phyloP scores from a whole-genome alignment of 768 basidiomycete genomes.

The Phaeolepiota aurea region DNA sequence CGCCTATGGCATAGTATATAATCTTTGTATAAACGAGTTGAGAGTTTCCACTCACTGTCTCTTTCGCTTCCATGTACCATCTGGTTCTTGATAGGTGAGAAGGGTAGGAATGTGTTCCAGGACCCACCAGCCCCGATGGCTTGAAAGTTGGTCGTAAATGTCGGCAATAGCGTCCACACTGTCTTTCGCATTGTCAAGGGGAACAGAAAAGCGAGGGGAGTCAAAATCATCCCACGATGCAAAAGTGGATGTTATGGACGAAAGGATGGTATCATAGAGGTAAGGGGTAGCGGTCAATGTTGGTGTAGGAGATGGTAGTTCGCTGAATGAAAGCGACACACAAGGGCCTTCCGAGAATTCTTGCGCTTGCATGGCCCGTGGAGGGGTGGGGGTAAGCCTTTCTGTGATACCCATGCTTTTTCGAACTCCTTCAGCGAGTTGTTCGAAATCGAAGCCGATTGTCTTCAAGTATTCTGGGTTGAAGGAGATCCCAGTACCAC shows the following conservation, averaged over 20 bases:
- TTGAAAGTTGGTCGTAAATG: conserved; percentile 14
- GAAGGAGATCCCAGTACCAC: conserved; percentile 12
- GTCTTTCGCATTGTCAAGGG: background rate
- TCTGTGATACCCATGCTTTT: conserved; percentile 1
- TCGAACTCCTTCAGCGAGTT: too few relatives aligned
- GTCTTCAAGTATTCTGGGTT: conserved; percentile 10
- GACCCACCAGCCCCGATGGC: conserved; percentile 12
- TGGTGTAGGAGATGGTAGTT: background rate
- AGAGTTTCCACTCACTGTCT: conserved; percentile 12
- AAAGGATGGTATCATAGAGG: background rate
- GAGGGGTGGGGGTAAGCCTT: background rate
- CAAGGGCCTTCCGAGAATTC: background rate
- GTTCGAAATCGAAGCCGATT: conserved; percentile 13
- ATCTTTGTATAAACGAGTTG: too few relatives aligned
- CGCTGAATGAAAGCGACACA: background rate
- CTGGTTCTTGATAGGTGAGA: conserved; percentile 11
- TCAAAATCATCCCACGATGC: too few relatives aligned
- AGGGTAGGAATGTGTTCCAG: conserved; percentile 7
- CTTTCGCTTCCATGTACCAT: conserved; percentile 15
- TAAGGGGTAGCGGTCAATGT: background rate
- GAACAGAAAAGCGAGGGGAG: background rate
- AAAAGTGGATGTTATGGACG: too few relatives aligned
- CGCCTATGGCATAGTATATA: conserved; percentile 9
- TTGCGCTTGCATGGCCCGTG: background rate
- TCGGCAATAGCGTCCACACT: conserved; percentile 9